Percentiles rank a stretch among this genome's conserved stretches.
These are phyloP conservation scores for Xylaria sp. DNA, from an alignment of 2,329 filamentous ascomycete genomes.

Conservation along the genomic window DNA sequence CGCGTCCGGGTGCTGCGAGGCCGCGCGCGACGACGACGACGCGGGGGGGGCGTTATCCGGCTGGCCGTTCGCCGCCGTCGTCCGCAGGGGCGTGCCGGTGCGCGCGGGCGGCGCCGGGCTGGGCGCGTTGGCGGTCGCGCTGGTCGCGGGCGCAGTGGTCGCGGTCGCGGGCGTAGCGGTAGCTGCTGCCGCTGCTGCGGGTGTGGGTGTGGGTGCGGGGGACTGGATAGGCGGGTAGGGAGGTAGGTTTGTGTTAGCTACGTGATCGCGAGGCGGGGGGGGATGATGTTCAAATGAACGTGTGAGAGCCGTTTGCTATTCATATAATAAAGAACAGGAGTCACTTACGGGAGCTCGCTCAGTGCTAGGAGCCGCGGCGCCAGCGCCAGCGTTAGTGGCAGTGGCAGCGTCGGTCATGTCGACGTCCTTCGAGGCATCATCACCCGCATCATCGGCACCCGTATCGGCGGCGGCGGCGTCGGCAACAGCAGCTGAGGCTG, in stretches of 20 bases:
- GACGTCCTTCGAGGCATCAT: neutral
- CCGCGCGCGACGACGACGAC: slow-evolving; percentile 57
- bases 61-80: slow-evolving; percentile 35
- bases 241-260: slow-evolving; percentile 7
- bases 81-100: slow-evolving; percentile 52
- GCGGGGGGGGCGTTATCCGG: no score
- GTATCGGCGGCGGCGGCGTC: neutral
- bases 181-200: slow-evolving; percentile 22
- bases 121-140: slow-evolving; percentile 35
- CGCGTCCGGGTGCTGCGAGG: slow-evolving; percentile 59
- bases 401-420: slow-evolving; percentile 3
- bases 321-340: neutral
- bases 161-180: slow-evolving; percentile 27
- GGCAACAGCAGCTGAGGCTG: neutral
- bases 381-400: neutral
- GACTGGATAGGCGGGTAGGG: slow-evolving; percentile 37
- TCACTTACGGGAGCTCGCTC: slow-evolving; percentile 47
- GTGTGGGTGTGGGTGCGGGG: no score
- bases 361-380: slow-evolving; percentile 20
- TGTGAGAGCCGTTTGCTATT: slow-evolving; percentile 1
- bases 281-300: neutral
- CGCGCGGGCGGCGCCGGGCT: slow-evolving; percentile 46
- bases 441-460: slow-evolving; percentile 1
- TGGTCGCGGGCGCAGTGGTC: slow-evolving; percentile 27
- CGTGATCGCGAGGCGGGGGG: no score